phyloP scores from a whole-genome alignment of 352 stramenopile genomes.

The Phytophthora crassamura region DNA sequence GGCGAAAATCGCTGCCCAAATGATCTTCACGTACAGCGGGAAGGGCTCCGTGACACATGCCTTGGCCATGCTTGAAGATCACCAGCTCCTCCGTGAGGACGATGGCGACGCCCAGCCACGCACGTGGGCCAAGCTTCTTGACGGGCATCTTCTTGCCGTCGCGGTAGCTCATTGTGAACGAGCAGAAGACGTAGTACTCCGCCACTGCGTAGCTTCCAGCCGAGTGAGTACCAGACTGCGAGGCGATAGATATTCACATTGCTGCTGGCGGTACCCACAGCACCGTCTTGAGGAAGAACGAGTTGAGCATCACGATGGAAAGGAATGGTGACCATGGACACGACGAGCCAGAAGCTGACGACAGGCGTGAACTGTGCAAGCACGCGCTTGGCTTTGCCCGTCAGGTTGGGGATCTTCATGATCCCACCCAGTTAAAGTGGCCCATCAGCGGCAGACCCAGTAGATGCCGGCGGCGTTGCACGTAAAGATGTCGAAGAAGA shows the following conservation, averaged over 20 bases:
- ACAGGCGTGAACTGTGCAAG: conserved; percentile 91
- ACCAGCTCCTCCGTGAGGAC: conserved; percentile 80
- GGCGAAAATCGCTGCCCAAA: conserved; percentile 78
- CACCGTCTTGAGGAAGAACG: conserved; percentile 96
- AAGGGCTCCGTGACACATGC: conserved; percentile 92
- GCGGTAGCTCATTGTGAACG: conserved; percentile 79
- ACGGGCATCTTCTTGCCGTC: conserved; percentile 60
- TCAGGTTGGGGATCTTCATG: conserved; percentile 83
- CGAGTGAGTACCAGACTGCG: conserved; percentile 86
- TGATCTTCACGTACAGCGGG: conserved; percentile 78
- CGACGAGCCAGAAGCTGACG: conserved; percentile 90
- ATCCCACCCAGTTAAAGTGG: conserved; percentile 92
- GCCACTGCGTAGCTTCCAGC: conserved; percentile 87
- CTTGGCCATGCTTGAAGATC: conserved; percentile 84
- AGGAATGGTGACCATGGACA: conserved; percentile 91
- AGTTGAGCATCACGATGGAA: conserved; percentile 95
- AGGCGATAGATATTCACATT: conserved; percentile 85
- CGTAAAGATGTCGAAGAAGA: conserved; percentile 94
- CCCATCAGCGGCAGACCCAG: conserved; percentile 88
- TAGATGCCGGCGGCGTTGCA: conserved; percentile 94
- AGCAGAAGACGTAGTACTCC: conserved; percentile 92
- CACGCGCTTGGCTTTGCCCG: conserved; percentile 82
- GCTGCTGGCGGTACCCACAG: conserved; percentile 89
- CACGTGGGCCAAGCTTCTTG: conserved; percentile 83
- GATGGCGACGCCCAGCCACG: conserved; percentile 84